phyloP scores from a whole-genome alignment of 2,329 filamentous ascomycete species.

The Hypoxylon rubiginosum region DNA sequence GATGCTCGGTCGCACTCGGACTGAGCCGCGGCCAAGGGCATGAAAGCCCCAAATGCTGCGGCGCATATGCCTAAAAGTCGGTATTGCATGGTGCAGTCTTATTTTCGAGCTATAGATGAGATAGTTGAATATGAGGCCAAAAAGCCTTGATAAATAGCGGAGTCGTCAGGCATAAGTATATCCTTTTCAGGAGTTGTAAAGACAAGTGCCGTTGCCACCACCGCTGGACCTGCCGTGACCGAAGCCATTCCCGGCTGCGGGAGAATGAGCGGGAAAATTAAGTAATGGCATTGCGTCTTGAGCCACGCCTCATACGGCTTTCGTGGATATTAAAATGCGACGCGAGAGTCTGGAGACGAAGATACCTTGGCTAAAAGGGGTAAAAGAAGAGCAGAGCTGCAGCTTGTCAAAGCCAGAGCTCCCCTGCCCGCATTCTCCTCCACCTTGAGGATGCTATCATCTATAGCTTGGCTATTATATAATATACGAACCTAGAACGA shows the following conservation, averaged over 20 bases:
- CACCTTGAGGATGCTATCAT: slow-evolving; percentile 13
- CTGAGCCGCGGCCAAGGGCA: slow-evolving; percentile 32
- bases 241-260: slow-evolving; percentile 36
- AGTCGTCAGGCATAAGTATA: slow-evolving; percentile 20
- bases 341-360: slow-evolving; percentile 23
- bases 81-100: slow-evolving; percentile 25
- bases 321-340: slow-evolving; percentile 42
- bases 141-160: background rate
- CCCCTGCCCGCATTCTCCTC: slow-evolving; percentile 25
- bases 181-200: background rate
- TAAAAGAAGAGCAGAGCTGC: slow-evolving; percentile 22
- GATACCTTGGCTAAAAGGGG: slow-evolving; percentile 26
- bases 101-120: slow-evolving; percentile 1
- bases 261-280: slow-evolving; percentile 41
- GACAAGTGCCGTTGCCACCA: slow-evolving; percentile 37
- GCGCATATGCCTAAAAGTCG: slow-evolving; percentile 20
- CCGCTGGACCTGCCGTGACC: slow-evolving; percentile 12
- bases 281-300: slow-evolving; percentile 14
- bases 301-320: slow-evolving; percentile 8
- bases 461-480: slow-evolving; percentile 25
- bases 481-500: background rate
- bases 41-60: slow-evolving; percentile 25
- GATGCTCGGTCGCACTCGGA: slow-evolving; percentile 49
- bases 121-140: background rate
- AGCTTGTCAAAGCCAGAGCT: slow-evolving; percentile 14